Base-by-base conservation (phyloP, 768 basidiomycete species). In the Leucosporidium creatinivorum region DNA sequence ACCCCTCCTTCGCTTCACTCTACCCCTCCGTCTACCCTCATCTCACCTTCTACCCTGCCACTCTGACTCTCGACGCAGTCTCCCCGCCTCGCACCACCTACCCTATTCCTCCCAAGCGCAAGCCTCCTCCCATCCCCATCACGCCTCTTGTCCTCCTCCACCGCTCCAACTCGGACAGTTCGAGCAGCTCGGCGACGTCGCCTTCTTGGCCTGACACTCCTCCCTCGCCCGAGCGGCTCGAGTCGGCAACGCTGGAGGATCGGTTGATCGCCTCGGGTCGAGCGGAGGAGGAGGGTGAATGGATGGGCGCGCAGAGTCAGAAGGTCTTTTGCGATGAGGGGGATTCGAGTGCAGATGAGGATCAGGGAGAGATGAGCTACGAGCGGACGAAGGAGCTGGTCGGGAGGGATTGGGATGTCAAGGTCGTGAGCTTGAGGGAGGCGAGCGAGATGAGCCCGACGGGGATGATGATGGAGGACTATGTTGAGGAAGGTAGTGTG, bases 11-110 rank as follows among this genome's bases (percentile, higher is more conserved):
- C 36, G 39, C 39, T 44, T 15, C 44, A 1, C n/a, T 59, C 44
- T 59, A 59, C 44, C 39, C 44, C 8, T 15, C 58, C 58, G 26
- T 28, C 26, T 59, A 47, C n/a, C 58, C 58, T 10, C 58, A 59
- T 26, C 36, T 48, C 44, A 1, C 5, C 15, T 19, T 59, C n/a
- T 59, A 59, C 18, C 58, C 58, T 19, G 26, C 58, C n/a, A 4
- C 10, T 33, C 39, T 26, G n/a, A 8, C 8, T 26, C 25, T 44
- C 13, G 8, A 6, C 39, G 15, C 13, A 6, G 15, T 44, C 39
- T 44, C 39, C 13, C 39, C 10, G 8, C 39, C 39, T 44, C 13
- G 10, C 10, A 2, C 39, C 8, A 44, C 39, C 39, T 44, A 44
- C 39, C 10, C 23, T 5, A 19, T 3, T 25, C 36, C 25, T 48